Evolutionary conservation across 768 basidiomycete genomes (phyloP).

Genomic region (Tulasnella sp.): DNA sequence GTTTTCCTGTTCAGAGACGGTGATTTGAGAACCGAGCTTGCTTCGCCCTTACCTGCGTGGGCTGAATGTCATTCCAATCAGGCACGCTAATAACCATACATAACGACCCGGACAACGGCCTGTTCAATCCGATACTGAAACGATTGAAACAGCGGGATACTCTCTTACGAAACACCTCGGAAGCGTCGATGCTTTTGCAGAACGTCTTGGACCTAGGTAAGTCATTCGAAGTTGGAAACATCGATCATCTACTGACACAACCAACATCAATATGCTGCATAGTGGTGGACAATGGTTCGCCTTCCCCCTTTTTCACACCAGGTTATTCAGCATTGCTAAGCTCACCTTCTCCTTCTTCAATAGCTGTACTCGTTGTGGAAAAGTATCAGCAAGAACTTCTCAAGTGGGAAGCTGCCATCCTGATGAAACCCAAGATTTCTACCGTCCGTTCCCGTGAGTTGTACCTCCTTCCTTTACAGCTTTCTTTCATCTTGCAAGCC

Average conservation of each 20-base stretch:
- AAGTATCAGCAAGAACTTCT: slow-evolving; percentile 49
- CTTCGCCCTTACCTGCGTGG: too few relatives aligned
- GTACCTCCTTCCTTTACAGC: not conserved
- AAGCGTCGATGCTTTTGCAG: slow-evolving; percentile 58
- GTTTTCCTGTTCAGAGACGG: slow-evolving; percentile 60
- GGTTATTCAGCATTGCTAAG: not conserved
- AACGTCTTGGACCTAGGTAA: slow-evolving; percentile 34
- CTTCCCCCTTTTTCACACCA: not conserved
- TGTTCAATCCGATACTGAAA: slow-evolving; percentile 42
- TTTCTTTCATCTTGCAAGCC: not conserved
- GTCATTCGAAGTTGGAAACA: not conserved
- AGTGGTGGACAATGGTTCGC: slow-evolving; percentile 35
- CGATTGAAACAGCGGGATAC: slow-evolving; percentile 50
- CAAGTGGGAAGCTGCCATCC: slow-evolving; percentile 46
- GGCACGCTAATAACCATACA: slow-evolving; percentile 56
- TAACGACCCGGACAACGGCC: slow-evolving; percentile 34
- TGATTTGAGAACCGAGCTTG: slow-evolving; percentile 20
- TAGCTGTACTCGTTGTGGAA: slow-evolving; percentile 35
- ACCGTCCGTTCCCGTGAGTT: slow-evolving; percentile 47
- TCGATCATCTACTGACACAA: too few relatives aligned
- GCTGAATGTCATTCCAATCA: too few relatives aligned
- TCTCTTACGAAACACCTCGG: slow-evolving; percentile 47
- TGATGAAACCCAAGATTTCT: slow-evolving; percentile 49
- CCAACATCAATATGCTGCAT: not conserved
- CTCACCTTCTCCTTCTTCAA: not conserved